Evolutionary conservation across 495 filamentous ascomycete genomes (phyloP).

Genomic region (Lentithecium fluviatile): DNA sequence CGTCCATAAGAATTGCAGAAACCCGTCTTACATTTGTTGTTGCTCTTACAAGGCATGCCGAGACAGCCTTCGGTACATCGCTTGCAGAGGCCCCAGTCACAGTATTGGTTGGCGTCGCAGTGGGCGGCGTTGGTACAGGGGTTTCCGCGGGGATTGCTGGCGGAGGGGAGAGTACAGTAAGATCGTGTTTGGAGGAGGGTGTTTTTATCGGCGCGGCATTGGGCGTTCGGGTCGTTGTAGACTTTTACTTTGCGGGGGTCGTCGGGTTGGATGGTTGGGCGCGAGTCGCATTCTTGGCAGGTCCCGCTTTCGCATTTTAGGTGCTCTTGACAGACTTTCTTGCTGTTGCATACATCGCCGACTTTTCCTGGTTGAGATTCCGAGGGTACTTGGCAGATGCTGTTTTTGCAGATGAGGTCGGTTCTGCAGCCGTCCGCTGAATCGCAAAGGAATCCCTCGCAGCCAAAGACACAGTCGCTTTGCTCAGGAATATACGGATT

Average conservation of each 20-base stretch:
- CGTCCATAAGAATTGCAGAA: constrained; percentile 28
- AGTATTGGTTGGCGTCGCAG: constrained; percentile 28
- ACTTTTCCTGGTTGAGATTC: constrained; percentile 15
- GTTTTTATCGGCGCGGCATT: constrained; percentile 7
- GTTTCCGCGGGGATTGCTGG: constrained; percentile 4
- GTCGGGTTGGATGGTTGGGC: constrained; percentile 8
- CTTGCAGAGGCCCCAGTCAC: constrained; percentile 29
- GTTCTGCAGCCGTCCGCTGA: constrained; percentile 23
- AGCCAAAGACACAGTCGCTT: constrained; percentile 28
- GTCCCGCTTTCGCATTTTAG: constrained; percentile 12
- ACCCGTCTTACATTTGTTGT: constrained; percentile 29
- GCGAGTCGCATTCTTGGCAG: constrained; percentile 13
- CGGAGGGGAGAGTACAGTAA: constrained; percentile 2
- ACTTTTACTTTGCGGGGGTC: not conserved
- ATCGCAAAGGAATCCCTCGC: constrained; percentile 25
- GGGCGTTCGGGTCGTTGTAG: not conserved
- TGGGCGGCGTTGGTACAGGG: constrained; percentile 22
- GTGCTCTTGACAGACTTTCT: constrained; percentile 17
- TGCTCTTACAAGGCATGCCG: constrained; percentile 20
- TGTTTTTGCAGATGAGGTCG: constrained; percentile 31
- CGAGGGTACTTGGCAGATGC: constrained; percentile 14
- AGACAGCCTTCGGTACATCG: constrained; percentile 25
- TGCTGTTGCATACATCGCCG: constrained; percentile 22
- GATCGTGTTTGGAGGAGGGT: constrained; percentile 2
- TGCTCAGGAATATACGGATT: constrained; percentile 33